Evolutionary conservation across 106 monocot species (phyloP), one percentile per base, ranked within the genome.

Genomic region (Acorus calamus): DNA sequence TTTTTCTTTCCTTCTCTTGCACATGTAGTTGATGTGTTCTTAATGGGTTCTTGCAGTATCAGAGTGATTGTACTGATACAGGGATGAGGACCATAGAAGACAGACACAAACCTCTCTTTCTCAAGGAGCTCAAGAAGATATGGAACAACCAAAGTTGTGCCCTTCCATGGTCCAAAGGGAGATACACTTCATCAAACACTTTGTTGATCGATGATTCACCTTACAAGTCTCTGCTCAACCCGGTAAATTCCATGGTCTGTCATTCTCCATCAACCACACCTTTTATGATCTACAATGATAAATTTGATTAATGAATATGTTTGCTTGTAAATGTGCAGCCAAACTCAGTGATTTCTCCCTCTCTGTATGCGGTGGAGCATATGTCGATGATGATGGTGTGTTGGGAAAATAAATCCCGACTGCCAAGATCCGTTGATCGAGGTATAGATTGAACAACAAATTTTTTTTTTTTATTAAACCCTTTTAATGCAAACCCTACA

Each of bases 81-180:
- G 14, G 63, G 14, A 50, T 50, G 28, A 63, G 3, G 57, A 57
- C 57, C 7, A 7, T 57, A 42, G 57, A 57, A 6, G 42, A 57
- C 57, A 57, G 42, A 4, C 4, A 63, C 6, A 63, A 63, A 8
- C 63, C 63, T 14, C 14, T 63, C 7, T 63, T 63, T 13, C 3
- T 63, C 10, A 63, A 63, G 5, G 63, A 63, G 49, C 63, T 63
- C 49, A 63, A 13, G 63, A 63, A 50, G 63, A 5, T 63, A 5
- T 63, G 63, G 63, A 49, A 63, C 4, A 14, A 14, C 28, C 7
- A 41, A 3, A 14, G 3, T 42, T 4, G 7, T 14, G 57, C 0
- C 3, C 12, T 28, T 4, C 57, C 28, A 6, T 14, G 13, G 57
- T 5, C 28, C 3, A 13, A 4, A 6, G 7, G 50, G 7, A 3